Base-by-base conservation (phyloP, 345 rosid species). In the Lepidium africanum region DNA sequence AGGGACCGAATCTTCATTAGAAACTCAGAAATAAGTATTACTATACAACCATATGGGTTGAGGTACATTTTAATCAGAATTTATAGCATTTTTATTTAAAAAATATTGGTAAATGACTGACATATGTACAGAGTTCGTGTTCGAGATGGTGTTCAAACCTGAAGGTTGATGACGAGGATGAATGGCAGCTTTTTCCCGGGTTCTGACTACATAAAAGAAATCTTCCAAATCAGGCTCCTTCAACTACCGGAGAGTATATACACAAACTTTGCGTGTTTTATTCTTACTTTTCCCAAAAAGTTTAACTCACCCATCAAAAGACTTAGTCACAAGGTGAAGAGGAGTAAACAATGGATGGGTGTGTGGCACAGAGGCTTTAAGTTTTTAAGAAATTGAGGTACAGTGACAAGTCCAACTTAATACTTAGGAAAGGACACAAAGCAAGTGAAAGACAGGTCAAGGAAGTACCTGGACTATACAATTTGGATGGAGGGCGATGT, bases 101-200 rank as follows among this genome's bases (percentile, higher is more conserved):
- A 39, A 48, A 35, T 4, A 2, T 32, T 38, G 12, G 19, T 30
- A 17, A 37, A 53, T 45, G 58, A 30, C 16, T 50, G 58, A 56
- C 3, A 57, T 33, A 57, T 65, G 3, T 37, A 72, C 32, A 38
- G 21, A 21, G 19, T 43, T 50, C 42, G 21, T 41, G 67, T 66
- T 68, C 33, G 14, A 66, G 39, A 62, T 52, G 30, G 54, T 45
- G 46, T 54, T 54, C 70, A 46, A 38, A 94, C 99, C 97, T 94
- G 95, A 38, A 94, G 97, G 77, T 91, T 91, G 74, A 91, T 54
- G 65, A 89, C 76, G 17, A 94, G 88, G 74, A 94, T 76, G 78
- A 94, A 91, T 0, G 99, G 97, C 65, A 94, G 91, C 83, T 77
- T 87, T 72, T 94, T 94, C 62, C 95, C 97, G 15, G 86, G 82